Evolutionary conservation across 306 rosid species (phyloP).

Genomic region (Cicer cuneatum): DNA sequence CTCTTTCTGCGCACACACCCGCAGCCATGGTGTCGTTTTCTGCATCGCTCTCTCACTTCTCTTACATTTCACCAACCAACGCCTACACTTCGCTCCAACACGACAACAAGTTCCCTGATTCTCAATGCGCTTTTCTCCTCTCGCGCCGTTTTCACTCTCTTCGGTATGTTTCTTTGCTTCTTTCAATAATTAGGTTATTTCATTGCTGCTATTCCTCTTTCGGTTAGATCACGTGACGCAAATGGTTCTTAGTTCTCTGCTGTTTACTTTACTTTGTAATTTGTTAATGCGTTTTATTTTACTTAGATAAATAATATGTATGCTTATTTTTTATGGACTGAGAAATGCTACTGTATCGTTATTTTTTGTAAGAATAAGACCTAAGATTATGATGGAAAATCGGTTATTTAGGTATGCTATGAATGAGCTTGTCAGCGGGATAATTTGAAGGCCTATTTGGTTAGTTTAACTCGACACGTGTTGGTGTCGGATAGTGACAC

Average conservation of each 20-base stretch:
- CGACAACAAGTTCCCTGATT: constrained; percentile 27
- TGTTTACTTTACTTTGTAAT: background rate
- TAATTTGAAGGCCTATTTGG: background rate
- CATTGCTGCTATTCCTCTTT: background rate
- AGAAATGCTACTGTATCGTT: background rate
- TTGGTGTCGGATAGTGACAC: too few species aligned
- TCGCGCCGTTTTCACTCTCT: constrained; percentile 40
- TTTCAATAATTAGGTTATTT: constrained; percentile 13
- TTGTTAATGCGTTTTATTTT: background rate
- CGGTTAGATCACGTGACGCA: background rate
- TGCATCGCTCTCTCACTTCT: constrained; percentile 43
- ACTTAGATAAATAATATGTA: background rate
- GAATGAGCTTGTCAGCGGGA: background rate
- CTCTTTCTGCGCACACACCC: constrained; percentile 21
- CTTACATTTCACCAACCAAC: constrained; percentile 37
- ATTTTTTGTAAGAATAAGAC: background rate
- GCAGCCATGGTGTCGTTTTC: constrained; percentile 55
- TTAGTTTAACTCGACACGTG: background rate
- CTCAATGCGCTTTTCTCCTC: constrained; percentile 50
- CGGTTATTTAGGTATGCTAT: background rate
- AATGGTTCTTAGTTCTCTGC: background rate
- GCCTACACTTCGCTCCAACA: background rate
- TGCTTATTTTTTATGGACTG: background rate
- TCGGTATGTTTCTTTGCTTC: constrained; percentile 39
- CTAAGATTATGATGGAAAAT: background rate